phyloP scores from a whole-genome alignment of 805 yeast species.

The Candida dajiaensis region DNA sequence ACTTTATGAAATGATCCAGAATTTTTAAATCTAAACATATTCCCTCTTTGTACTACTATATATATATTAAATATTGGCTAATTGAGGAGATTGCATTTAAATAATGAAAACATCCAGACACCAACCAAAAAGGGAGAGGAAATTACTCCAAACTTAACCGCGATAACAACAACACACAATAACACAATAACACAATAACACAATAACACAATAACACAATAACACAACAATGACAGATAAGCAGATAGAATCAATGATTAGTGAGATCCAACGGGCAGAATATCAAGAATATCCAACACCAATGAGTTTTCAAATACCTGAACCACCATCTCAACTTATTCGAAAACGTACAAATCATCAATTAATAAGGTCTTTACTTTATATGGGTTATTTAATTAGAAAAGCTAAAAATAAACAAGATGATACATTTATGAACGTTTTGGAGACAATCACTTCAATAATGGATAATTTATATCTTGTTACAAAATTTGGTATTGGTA shows the following conservation, averaged over 20 bases:
- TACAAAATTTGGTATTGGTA: slow-evolving; percentile 13
- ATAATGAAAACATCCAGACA: no score
- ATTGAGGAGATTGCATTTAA: no score
- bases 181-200: neutral
- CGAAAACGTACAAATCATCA: slow-evolving; percentile 5
- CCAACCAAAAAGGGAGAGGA: no score
- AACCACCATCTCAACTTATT: neutral
- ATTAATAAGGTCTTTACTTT: slow-evolving; percentile 10
- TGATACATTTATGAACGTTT: slow-evolving; percentile 8
- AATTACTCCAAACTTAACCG: no score
- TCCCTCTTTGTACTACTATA: no score
- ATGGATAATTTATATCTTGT: slow-evolving; percentile 16
- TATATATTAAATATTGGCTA: no score
- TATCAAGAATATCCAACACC: neutral
- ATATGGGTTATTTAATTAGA: slow-evolving; percentile 10
- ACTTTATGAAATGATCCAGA: no score
- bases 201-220: no score
- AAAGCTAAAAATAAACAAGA: slow-evolving; percentile 2
- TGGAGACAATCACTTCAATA: slow-evolving; percentile 13
- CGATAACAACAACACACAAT: no score
- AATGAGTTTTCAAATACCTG: slow-evolving; percentile 3
- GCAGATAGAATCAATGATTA: slow-evolving; percentile 7
- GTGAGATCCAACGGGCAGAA: slow-evolving; percentile 2
- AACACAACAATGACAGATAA: slow-evolving; percentile 2
- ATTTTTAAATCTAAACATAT: no score